Base-by-base conservation (phyloP, 1,139 yeast species). In the Suhomyces taliae region DNA sequence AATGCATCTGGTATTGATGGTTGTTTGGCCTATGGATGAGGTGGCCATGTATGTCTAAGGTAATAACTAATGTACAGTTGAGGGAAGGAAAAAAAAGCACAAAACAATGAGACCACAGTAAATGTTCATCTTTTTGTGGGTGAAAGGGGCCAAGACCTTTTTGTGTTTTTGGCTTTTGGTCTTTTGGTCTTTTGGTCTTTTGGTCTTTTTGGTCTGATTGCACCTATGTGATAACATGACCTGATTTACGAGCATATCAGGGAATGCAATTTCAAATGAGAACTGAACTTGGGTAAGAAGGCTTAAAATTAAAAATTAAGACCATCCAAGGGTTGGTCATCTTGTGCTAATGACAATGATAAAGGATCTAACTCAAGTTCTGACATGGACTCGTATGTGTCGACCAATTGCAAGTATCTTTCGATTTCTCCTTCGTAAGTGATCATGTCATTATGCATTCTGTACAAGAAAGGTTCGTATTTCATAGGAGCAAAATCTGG, bases 381-480 rank as follows among this genome's bases (percentile, higher is more conserved):
- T 6, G 32, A 29, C 6, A 9, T 29, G 11, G 32, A 9, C 36
- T 48, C 45, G 40, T 56, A 56, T 15, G 51, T 39, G 12, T 31
- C 34, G 8, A 44, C 47, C 47, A 69, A 57, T 7, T 51, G 53
- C 41, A 57, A 37, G 45, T 60, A 61, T 9, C 59, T 48, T 2
- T 51, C 54, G 9, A 69, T 62, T 44, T 65, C 62, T 8, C 53
- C 52, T 37, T 70, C 73, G 48, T 57, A 71, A 11, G 60, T 48
- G 40, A 61, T 49, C 50, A 57, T 56, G 40, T 68, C 65, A 34
- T 56, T 58, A 35, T 59, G 66, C 45, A 68, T 51, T 40, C 56
- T 59, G 55, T 56, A 68, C 52, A 69, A 56, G 51, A 64, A 69
- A 7, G 76, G 74, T 49, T 72, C 76, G 44, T 60, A 60, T 52